Conservation (phyloP, 208 protist species). For the Wallacemonas sp. region DNA sequence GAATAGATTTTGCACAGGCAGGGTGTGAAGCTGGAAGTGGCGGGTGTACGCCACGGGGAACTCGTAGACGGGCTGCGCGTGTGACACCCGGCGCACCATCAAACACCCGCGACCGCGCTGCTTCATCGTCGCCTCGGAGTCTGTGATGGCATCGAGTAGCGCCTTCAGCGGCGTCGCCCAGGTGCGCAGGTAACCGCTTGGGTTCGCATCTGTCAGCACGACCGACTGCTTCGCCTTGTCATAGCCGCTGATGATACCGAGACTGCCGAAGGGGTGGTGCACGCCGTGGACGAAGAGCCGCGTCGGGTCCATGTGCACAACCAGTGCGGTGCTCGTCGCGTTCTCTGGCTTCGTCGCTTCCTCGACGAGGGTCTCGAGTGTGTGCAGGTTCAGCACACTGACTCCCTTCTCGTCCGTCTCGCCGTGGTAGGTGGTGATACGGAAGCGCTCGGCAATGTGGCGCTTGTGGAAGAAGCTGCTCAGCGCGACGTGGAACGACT, state of each 20-base stretch:
- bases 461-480: constrained; percentile 52
- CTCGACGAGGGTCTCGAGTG: constrained; percentile 54
- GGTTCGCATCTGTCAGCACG: constrained; percentile 65
- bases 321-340: constrained; percentile 30
- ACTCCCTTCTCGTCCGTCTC: constrained; percentile 35
- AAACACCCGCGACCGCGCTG: constrained; percentile 70
- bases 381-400: constrained; percentile 28
- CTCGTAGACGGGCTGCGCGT: constrained; percentile 4
- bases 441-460: constrained; percentile 28
- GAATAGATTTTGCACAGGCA: constrained; percentile 84
- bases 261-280: constrained; percentile 64
- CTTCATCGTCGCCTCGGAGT: constrained; percentile 38
- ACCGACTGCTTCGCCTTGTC: constrained; percentile 48
- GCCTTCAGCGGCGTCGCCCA: constrained; percentile 62
- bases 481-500: constrained; percentile 71
- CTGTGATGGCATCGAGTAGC: constrained; percentile 54
- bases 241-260: constrained; percentile 67
- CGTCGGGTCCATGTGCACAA: constrained; percentile 59
- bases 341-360: constrained; percentile 11
- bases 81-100: constrained; percentile 18
- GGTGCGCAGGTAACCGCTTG: constrained; percentile 74
- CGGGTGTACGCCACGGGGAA: constrained; percentile 49
- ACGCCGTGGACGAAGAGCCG: constrained; percentile 66
- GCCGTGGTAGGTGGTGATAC: constrained; percentile 55
- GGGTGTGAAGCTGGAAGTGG: constrained; percentile 50